Base-by-base conservation (phyloP, 345 rosid genomes). In the Lepidium africanum region DNA sequence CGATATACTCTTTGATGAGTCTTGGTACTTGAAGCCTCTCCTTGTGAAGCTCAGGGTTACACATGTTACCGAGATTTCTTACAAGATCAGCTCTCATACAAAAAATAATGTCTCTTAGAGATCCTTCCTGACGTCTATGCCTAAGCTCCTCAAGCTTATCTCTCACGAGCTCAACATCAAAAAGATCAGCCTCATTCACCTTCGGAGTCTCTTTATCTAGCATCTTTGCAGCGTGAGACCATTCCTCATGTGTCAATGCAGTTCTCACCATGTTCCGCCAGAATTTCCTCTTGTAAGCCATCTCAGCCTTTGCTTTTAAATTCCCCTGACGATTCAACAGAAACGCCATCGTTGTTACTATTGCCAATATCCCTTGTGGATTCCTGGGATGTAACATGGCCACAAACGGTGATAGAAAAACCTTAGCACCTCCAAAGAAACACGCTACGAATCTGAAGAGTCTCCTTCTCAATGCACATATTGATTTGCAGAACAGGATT, bases 161-260 rank as follows among this genome's bases (percentile, higher is more conserved):
- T 55, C 85, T 78, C 36, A 94, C 97, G 4, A 94, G 74, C 79
- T 94, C 99, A 46, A 79, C 97, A 63, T 94, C 99, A 59, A 87
- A 94, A 41, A 83, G 88, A 61, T 81, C 84, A 0, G 79, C 65
- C 56, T 91, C 97, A 59, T 80, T 85, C 88, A 91, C 63, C 78
- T 83, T 91, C 0, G 78, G 88, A 7, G 96, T 83, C 76, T 91
- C 99, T 78, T 73, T 94, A 60, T 94, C 99, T 11, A 91, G 95
- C 97, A 94, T 94, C 83, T 89, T 91, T 6, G 99, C 96, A 17
- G 99, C 97, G 69, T 91, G 99, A 65, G 92, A 86, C 99, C 99
- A 94, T 71, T 94, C 99, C 81, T 94, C 99, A 12, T 89, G 86
- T 11, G 96, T 87, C 81, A 91, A 73, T 3, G 97, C 93, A 35